A percentile compares a stretch with the other conserved stretches of the same genome.
phyloP scores from a whole-genome alignment of 2,329 filamentous ascomycete species.

The Phoma sp. region DNA sequence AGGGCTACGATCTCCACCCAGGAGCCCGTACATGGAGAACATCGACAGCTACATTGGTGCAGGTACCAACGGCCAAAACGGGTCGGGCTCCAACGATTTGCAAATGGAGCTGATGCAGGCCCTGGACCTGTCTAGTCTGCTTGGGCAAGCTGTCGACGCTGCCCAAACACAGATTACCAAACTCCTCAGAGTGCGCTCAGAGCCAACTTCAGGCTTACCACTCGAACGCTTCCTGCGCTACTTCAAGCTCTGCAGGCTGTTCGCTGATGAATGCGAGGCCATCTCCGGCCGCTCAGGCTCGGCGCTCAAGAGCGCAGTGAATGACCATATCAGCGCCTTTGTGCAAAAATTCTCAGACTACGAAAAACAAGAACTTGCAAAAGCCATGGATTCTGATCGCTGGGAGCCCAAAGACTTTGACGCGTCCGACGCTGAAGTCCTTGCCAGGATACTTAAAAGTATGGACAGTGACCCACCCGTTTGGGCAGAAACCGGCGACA shows the following conservation, averaged over 20 bases:
- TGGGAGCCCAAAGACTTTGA: slow-evolving; percentile 82
- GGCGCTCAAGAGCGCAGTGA: slow-evolving; percentile 78
- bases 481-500: slow-evolving; percentile 68
- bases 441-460: slow-evolving; percentile 71
- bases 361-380: slow-evolving; percentile 77
- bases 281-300: slow-evolving; percentile 81
- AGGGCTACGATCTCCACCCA: slow-evolving; percentile 56
- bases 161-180: slow-evolving; percentile 78
- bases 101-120: slow-evolving; percentile 80
- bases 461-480: slow-evolving; percentile 73
- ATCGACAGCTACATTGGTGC: slow-evolving; percentile 51
- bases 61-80: slow-evolving; percentile 20
- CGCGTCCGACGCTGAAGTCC: slow-evolving; percentile 65
- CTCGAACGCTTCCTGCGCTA: slow-evolving; percentile 78
- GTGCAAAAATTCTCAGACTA: slow-evolving; percentile 73
- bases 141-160: slow-evolving; percentile 81
- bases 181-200: slow-evolving; percentile 77
- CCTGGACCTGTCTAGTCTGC: slow-evolving; percentile 77
- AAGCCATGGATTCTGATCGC: slow-evolving; percentile 79
- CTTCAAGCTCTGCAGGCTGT: slow-evolving; percentile 81
- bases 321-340: slow-evolving; percentile 82
- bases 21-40: slow-evolving; percentile 53
- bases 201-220: slow-evolving; percentile 73
- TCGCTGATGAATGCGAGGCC: slow-evolving; percentile 86
- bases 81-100: slow-evolving; percentile 37